Base-by-base conservation (phyloP, 2,329 filamentous ascomycete genomes). In the Lachnellula subtilissima region DNA sequence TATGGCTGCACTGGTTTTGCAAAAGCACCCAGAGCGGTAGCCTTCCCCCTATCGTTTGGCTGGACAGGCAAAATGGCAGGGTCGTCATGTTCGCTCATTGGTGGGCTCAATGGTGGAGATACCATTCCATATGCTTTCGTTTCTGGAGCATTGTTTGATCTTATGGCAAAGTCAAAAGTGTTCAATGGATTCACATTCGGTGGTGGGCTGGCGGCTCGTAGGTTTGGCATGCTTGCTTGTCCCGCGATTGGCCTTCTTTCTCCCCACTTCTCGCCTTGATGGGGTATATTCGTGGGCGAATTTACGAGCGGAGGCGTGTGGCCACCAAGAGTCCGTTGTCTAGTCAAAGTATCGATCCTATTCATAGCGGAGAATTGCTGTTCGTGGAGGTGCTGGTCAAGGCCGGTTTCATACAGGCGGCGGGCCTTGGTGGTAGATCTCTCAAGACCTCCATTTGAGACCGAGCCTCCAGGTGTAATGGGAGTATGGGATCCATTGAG, bases 321-420 rank as follows among this genome's bases (percentile, higher is more conserved):
- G 7, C 61, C 52, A 52, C 62, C 67, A 15, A 69, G 25, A 12
- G 57, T 62, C 4, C 83, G 79, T 61, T 87, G 85, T 56, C 86
- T 83, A 25, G 85, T 85, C 50, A 96, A 75, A 0, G 85, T 91
- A 65, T 96, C 92, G 43, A 96, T 81, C 42, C 91, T 82, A n/a
- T 84, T 86, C 61, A 94, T 72, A 0, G 89, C 84, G 2, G 88
- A 89, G 3, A 82, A 81, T 67, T 93, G 91, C 62, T 94, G 87
- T 54, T 92, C 89, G 50, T 92, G 86, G 12, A 89, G 78, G 59
- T 94, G 86, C 65, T 92, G 87, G 50, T 86, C 88, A 15, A 95
- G 76, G 0, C 88, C 87, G 61, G 90, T 89, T 60, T 95, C 92
- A 66, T 96, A 97, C 1, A 96, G 76, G 46, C 91, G 80, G 52